A percentile compares a stretch with the other conserved stretches of the same genome.
phyloP scores from a whole-genome alignment of 2,329 filamentous ascomycete genomes.

The Sporothrix protearum region DNA sequence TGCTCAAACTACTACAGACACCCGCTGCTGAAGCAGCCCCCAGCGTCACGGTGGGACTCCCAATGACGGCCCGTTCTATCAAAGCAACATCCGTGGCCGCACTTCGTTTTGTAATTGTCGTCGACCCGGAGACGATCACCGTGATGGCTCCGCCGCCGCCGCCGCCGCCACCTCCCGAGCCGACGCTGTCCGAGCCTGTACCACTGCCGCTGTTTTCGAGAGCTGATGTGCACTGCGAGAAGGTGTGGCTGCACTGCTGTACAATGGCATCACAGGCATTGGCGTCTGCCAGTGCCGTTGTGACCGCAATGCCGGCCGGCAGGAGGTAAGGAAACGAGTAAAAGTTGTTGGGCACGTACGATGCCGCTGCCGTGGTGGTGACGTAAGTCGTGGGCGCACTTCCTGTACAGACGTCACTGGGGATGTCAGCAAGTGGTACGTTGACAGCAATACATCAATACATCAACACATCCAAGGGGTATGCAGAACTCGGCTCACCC shows the following conservation, averaged over 20 bases:
- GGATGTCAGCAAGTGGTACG: not conserved
- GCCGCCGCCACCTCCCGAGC: constrained; percentile 30
- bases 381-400: constrained; percentile 43
- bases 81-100: constrained; percentile 49
- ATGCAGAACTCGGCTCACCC: constrained; percentile 40
- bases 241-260: constrained; percentile 52
- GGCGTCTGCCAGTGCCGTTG: constrained; percentile 49
- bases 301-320: constrained; percentile 12
- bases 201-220: constrained; percentile 40
- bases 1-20: constrained; percentile 30
- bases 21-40: constrained; percentile 20
- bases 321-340: constrained; percentile 59
- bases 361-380: constrained; percentile 40
- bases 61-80: not conserved
- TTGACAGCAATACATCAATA: not conserved
- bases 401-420: constrained; percentile 55
- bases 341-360: constrained; percentile 55
- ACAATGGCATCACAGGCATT: constrained; percentile 52
- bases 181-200: constrained; percentile 26
- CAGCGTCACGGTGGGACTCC: constrained; percentile 25
- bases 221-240: constrained; percentile 50
- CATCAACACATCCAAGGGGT: not conserved
- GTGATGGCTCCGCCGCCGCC: constrained; percentile 25
- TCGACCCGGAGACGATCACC: constrained; percentile 17
- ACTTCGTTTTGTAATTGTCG: constrained; percentile 35